A percentile compares a stretch with the other conserved stretches of the same genome.
These are phyloP conservation scores for Fusarium sp. DNA, from an alignment of 2,329 filamentous ascomycete genomes.

Conservation along the genomic window DNA sequence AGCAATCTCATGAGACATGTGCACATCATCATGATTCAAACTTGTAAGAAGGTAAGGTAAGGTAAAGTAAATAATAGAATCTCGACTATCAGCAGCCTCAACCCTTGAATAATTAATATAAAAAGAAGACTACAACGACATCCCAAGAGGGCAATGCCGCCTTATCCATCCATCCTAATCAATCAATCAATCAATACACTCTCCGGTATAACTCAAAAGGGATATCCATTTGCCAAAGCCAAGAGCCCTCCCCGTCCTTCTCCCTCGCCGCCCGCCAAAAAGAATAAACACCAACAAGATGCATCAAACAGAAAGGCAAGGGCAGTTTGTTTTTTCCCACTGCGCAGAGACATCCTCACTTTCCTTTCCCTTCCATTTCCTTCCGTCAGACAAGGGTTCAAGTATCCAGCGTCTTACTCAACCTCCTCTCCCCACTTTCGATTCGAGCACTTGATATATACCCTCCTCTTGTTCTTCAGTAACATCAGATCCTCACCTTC, in stretches of 20 bases:
- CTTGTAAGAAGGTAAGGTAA: not conserved
- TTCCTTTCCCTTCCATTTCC: constrained; percentile 6
- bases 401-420: constrained; percentile 17
- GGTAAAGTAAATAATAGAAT: constrained; percentile 6
- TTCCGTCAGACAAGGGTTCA: constrained; percentile 9
- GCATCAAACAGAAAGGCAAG: constrained; percentile 31
- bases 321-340: constrained; percentile 15
- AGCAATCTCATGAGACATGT: not conserved
- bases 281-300: constrained; percentile 39
- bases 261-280: constrained; percentile 22
- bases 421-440: constrained; percentile 3
- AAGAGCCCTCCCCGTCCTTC: constrained; percentile 6
- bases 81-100: constrained; percentile 10
- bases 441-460: constrained; percentile 28
- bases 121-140: constrained; percentile 3
- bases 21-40: not conserved
- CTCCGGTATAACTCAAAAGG: constrained; percentile 44
- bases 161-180: constrained; percentile 36
- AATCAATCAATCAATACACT: constrained; percentile 7
- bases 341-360: constrained; percentile 5
- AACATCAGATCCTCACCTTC: not conserved
- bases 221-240: constrained; percentile 41
- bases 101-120: constrained; percentile 33
- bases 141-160: constrained; percentile 14
- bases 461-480: not conserved